phyloP scores from a whole-genome alignment of 805 yeast species.

The Teunomyces gatunensis region DNA sequence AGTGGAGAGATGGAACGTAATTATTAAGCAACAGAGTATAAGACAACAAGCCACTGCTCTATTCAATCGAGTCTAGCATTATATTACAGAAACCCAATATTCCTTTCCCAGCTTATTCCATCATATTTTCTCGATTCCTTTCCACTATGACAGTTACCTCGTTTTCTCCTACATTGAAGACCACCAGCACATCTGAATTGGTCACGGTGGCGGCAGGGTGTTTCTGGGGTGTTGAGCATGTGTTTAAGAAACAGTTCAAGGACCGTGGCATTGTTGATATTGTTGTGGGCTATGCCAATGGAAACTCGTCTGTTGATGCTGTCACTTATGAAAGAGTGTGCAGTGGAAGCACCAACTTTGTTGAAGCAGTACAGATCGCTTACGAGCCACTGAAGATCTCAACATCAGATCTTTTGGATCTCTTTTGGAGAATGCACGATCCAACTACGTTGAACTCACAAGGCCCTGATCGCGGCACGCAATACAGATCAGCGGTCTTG shows the following conservation, averaged over 20 bases:
- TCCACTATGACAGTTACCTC: constrained; percentile 9
- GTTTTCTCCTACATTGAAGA: constrained; percentile 33
- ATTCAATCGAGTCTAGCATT: no score
- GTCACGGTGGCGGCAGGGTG: constrained; percentile 59
- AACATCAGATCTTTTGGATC: constrained; percentile 64
- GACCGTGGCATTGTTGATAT: constrained; percentile 67
- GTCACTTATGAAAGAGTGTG: constrained; percentile 68
- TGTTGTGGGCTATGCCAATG: constrained; percentile 91
- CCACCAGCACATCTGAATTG: constrained; percentile 33
- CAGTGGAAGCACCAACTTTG: constrained; percentile 67
- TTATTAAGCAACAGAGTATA: background rate
- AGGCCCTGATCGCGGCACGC: constrained; percentile 88
- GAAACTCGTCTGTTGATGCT: constrained; percentile 48
- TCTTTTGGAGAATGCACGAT: constrained; percentile 90
- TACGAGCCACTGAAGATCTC: constrained; percentile 69
- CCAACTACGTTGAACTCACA: constrained; percentile 83
- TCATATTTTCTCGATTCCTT: background rate
- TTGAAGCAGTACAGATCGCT: constrained; percentile 81
- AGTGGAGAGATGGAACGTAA: no score
- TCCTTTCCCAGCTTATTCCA: background rate
- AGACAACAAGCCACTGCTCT: background rate
- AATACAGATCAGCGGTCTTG: constrained; percentile 83
- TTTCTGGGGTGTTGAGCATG: constrained; percentile 88
- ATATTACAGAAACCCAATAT: no score
- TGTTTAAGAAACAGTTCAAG: constrained; percentile 67